Evolutionary conservation across 2,329 filamentous ascomycete species (phyloP), one percentile per base, ranked within the genome.

Genomic region (Colletotrichum sp.): DNA sequence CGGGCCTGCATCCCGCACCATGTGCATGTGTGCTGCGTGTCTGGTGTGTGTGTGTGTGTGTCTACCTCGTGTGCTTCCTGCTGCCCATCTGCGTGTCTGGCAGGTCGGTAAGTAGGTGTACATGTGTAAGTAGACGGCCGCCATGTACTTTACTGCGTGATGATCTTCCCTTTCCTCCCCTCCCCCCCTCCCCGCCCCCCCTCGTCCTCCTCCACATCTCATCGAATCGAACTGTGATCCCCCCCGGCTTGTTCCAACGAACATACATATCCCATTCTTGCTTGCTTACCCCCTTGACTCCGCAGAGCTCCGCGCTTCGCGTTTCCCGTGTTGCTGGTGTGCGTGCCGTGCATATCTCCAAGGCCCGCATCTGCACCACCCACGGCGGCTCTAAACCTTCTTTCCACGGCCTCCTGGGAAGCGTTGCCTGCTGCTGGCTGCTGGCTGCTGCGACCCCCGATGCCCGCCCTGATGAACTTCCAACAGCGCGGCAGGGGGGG

Each of bases 351-450:
- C 65, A 32, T 68, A 32, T 26, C 65, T 30, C 28, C 28, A 6
- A 57, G 36, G 24, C 34, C 67, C 43, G 58, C 58, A 74, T 57
- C 66, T 74, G 26, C 60, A 65, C 15, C 60, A 65, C 60, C 43
- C 72, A 65, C 72, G 58, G 58, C 67, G 67, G 72, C 72, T 74
- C 72, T 60, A 66, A 74, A 74, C 67, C 72, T 71, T 74, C 58
- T 74, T 74, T 74, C 34, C 67, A 71, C 67, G 58, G 21, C 60
- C 60, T 60, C 24, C 34, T 38, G 21, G 24, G 65, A 57, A 24
- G 61, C 32, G 57, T 28, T 60, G 57, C 16, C 26, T 24, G 57
- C 16, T 24, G 57, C 30, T 21, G n/a, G 34, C 26, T 24, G 57
- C 30, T 21, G n/a, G 34, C 16, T 12, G 26, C 30, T 21, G n/a